Percentiles rank a stretch among this genome's conserved stretches.
Evolutionary conservation across 805 yeast genomes (phyloP).

Genomic region (Wickerhamiella occidentalis): DNA sequence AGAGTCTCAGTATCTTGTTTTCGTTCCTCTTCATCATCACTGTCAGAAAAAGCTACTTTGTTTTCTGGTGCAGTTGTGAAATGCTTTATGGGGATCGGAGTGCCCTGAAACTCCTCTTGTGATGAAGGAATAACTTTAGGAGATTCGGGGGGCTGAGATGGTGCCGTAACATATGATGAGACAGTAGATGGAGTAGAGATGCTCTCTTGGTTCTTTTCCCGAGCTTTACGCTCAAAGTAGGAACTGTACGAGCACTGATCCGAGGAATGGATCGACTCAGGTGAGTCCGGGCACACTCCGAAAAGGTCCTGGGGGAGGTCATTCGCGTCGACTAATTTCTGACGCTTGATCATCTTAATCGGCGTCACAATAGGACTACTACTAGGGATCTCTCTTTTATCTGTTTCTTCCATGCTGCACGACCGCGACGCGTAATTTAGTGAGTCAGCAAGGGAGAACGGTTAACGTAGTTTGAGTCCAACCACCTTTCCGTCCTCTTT

Average conservation of each 20-base stretch:
- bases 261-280: conserved; percentile 9
- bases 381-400: not conserved
- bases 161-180: not conserved
- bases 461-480: conserved; percentile 49
- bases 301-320: not conserved
- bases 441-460: not conserved
- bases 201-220: not conserved
- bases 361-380: conserved; percentile 8
- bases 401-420: not conserved
- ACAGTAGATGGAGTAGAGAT: not conserved
- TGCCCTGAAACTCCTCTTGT: conserved; percentile 2
- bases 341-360: not conserved
- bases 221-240: not conserved
- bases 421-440: conserved; percentile 2
- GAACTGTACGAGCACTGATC: conserved; percentile 8
- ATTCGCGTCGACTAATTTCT: not conserved
- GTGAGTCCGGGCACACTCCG: conserved; percentile 1
- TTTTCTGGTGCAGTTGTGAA: not conserved
- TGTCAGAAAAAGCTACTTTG: not conserved
- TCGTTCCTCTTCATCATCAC: not conserved
- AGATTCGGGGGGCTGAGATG: not conserved
- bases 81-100: not conserved
- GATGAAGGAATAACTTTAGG: not conserved
- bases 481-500: conserved; percentile 51
- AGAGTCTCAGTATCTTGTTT: not conserved